Evolutionary conservation across 495 filamentous ascomycete genomes (phyloP).

Genomic region (Patellaria atrata): DNA sequence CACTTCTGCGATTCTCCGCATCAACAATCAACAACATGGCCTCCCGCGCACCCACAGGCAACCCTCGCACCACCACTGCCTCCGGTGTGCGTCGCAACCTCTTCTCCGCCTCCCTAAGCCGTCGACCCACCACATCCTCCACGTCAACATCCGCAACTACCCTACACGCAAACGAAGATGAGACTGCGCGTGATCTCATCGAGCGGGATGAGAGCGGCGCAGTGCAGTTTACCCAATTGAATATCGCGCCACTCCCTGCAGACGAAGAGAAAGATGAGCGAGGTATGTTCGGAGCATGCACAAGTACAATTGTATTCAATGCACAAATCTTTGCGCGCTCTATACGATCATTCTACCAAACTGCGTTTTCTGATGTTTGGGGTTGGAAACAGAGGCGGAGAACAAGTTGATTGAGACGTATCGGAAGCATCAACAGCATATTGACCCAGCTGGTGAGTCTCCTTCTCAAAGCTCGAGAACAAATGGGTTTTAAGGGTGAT

Average conservation of each 20-base stretch:
- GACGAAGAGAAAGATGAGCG: conserved; percentile 26
- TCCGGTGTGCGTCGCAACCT: conserved; percentile 51
- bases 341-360: neutral
- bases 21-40: conserved; percentile 22
- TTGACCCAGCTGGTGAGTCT: conserved; percentile 55
- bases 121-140: conserved; percentile 43
- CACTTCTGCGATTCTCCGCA: too few species aligned
- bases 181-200: conserved; percentile 54
- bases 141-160: conserved; percentile 24
- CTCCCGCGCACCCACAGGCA: conserved; percentile 15
- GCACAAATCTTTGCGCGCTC: neutral
- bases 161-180: conserved; percentile 25
- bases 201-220: conserved; percentile 61
- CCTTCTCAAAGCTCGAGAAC: too few species aligned
- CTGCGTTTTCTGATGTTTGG: too few species aligned
- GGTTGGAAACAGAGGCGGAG: conserved; percentile 31
- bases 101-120: conserved; percentile 55
- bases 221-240: conserved; percentile 48
- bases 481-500: too few species aligned
- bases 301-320: neutral
- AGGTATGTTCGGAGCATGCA: conserved; percentile 2
- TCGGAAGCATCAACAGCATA: conserved; percentile 42
- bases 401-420: conserved; percentile 28
- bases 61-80: conserved; percentile 14
- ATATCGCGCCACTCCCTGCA: conserved; percentile 40